These are phyloP conservation scores for Hypoxylon sp. DNA, from an alignment of 2,329 filamentous ascomycete genomes.

Conservation along the genomic window DNA sequence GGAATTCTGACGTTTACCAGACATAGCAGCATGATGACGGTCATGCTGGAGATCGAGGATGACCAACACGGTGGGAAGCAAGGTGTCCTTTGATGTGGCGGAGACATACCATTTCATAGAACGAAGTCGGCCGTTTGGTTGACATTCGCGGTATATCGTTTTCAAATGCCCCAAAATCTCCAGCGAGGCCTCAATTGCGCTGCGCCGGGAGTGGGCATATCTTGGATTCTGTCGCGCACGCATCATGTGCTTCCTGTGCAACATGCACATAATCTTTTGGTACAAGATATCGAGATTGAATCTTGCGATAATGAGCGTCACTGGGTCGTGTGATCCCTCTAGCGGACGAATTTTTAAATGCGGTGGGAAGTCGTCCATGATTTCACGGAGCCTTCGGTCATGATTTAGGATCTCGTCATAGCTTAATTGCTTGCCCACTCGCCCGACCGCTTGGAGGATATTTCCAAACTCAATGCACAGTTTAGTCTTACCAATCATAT, in stretches of 20 bases:
- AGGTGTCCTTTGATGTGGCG: constrained; percentile 85
- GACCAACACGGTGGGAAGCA: constrained; percentile 88
- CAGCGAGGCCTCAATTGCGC: constrained; percentile 89
- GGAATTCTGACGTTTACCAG: constrained; percentile 58
- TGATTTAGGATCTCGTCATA: constrained; percentile 77
- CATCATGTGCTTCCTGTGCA: constrained; percentile 90
- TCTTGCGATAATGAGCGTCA: constrained; percentile 87
- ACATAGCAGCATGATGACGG: constrained; percentile 63
- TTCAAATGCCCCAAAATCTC: constrained; percentile 83
- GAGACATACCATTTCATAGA: constrained; percentile 84
- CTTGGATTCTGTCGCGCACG: constrained; percentile 82
- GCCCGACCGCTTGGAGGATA: constrained; percentile 76
- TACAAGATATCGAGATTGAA: constrained; percentile 89
- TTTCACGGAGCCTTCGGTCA: constrained; percentile 72
- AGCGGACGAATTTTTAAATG: constrained; percentile 83
- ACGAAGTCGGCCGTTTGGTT: constrained; percentile 78
- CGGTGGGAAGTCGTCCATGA: constrained; percentile 79
- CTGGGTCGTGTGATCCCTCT: constrained; percentile 82
- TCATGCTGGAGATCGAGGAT: constrained; percentile 85
- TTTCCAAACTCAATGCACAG: constrained; percentile 78
- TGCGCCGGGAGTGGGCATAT: constrained; percentile 86
- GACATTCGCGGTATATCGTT: constrained; percentile 81
- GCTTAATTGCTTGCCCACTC: constrained; percentile 67
- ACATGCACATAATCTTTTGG: constrained; percentile 88
- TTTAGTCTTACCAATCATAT: constrained; percentile 81